Evolutionary conservation across 169 alveolate species (phyloP).

Genomic region (Cryptosporidium ubiquitum): DNA sequence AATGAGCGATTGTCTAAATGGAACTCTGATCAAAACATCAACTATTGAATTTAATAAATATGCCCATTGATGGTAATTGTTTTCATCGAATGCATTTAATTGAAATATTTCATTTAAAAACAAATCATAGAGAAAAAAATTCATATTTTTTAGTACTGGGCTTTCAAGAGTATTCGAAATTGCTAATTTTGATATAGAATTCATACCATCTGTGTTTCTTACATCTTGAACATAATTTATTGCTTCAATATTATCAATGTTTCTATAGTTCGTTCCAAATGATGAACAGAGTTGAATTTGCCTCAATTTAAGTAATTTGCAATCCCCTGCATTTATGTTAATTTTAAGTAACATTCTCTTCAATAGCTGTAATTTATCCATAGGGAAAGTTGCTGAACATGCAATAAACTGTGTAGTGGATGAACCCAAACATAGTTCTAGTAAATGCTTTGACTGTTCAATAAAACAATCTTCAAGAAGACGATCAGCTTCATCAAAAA

Average conservation of each 20-base stretch:
- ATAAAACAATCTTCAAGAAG: constrained; percentile 75
- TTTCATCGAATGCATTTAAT: neutral
- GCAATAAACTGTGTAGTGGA: constrained; percentile 72
- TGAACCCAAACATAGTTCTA: constrained; percentile 9
- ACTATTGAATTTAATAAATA: constrained; percentile 33
- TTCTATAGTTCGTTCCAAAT: neutral
- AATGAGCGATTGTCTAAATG: constrained; percentile 76
- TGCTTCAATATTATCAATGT: neutral
- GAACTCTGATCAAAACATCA: constrained; percentile 44
- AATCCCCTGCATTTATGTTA: neutral
- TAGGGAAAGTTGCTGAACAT: constrained; percentile 78
- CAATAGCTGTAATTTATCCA: constrained; percentile 22
- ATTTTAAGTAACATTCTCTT: neutral
- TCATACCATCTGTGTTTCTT: neutral
- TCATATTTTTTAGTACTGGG: constrained; percentile 35
- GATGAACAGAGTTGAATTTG: constrained; percentile 70
- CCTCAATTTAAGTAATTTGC: neutral
- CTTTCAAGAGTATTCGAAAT: constrained; percentile 4
- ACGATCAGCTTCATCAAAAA: constrained; percentile 78
- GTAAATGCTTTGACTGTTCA: constrained; percentile 7
- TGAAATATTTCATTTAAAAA: neutral
- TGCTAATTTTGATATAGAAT: neutral
- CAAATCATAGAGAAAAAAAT: constrained; percentile 20
- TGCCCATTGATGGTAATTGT: constrained; percentile 44
- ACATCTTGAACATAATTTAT: constrained; percentile 3